These are phyloP conservation scores for Neonectria neomacrospora DNA, from an alignment of 2,329 filamentous ascomycete species.

Conservation along the genomic window DNA sequence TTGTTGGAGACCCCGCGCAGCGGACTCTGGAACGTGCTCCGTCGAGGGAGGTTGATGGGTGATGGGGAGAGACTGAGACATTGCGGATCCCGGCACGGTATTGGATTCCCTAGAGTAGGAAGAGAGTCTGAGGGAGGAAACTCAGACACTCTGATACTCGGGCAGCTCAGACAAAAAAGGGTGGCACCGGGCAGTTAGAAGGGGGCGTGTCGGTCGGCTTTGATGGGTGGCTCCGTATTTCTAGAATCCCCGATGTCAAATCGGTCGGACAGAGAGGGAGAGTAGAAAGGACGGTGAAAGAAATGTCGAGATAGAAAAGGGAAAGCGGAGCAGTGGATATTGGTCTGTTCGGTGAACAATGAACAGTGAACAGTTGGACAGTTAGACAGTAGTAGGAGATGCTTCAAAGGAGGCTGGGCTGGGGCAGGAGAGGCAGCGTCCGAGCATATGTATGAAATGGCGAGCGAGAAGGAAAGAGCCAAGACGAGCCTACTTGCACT, in stretches of 20 bases:
- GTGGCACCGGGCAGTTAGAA: slow-evolving; percentile 9
- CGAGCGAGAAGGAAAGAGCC: neutral
- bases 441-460: slow-evolving; percentile 25
- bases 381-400: slow-evolving; percentile 14
- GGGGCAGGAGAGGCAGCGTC: slow-evolving; percentile 10
- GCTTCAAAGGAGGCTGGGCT: slow-evolving; percentile 17
- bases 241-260: neutral
- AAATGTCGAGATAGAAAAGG: slow-evolving; percentile 7
- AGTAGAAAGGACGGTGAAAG: slow-evolving; percentile 3
- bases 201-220: neutral
- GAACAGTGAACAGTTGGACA: slow-evolving; percentile 10
- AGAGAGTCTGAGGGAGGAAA: slow-evolving; percentile 18
- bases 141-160: slow-evolving; percentile 5
- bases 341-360: slow-evolving; percentile 3
- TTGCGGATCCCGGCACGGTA: slow-evolving; percentile 31
- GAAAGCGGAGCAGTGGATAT: neutral
- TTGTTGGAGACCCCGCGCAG: slow-evolving; percentile 29
- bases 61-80: slow-evolving; percentile 40
- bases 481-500: neutral
- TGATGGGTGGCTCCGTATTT: slow-evolving; percentile 2
- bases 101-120: slow-evolving; percentile 22
- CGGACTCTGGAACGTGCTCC: slow-evolving; percentile 35
- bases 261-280: slow-evolving; percentile 5
- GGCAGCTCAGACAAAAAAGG: slow-evolving; percentile 6
- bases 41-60: slow-evolving; percentile 36